These are phyloP conservation scores for Ephemerocybe angulata DNA, from an alignment of 768 basidiomycete species.

Conservation along the genomic window DNA sequence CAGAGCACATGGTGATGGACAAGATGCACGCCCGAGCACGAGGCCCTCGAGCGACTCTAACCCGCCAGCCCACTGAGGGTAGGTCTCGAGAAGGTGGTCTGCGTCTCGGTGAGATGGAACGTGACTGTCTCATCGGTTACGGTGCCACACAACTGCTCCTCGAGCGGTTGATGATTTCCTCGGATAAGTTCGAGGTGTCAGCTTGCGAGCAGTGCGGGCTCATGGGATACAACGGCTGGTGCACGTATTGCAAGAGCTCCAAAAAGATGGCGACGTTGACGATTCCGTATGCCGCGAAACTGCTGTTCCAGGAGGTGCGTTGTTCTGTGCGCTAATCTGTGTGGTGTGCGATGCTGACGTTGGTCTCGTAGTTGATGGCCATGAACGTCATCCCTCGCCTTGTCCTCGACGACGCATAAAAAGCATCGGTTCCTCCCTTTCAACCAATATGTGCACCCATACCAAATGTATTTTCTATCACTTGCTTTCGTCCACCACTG, in stretches of 20 bases:
- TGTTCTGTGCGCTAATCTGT: conserved; percentile 2
- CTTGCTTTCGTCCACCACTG: too few species aligned
- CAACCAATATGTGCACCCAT: too few species aligned
- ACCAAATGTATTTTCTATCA: too few species aligned
- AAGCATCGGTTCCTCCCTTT: too few species aligned
- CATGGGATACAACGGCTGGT: conserved; percentile 95
- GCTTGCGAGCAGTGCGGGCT: conserved; percentile 93
- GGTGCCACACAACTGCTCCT: conserved; percentile 96
- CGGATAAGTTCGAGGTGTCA: conserved; percentile 96
- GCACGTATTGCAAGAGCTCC: conserved; percentile 96
- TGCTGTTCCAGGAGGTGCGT: conserved; percentile 84
- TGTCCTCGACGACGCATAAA: conserved; percentile 74
- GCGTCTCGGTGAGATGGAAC: conserved; percentile 98
- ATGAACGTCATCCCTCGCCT: conserved; percentile 95
- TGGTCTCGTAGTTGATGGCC: conserved; percentile 71
- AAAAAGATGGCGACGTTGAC: conserved; percentile 95
- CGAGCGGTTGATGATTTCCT: conserved; percentile 98
- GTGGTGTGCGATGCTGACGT: not conserved
- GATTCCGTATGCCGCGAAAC: conserved; percentile 94
- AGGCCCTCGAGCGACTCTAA: conserved; percentile 93
- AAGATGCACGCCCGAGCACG: conserved; percentile 99
- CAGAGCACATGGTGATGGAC: conserved; percentile 99
- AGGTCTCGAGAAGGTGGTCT: conserved; percentile 96
- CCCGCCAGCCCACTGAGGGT: conserved; percentile 97
- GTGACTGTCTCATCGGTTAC: conserved; percentile 96